Conservation (phyloP, 2,329 filamentous ascomycete genomes). For the Tetracladium maxilliforme region DNA sequence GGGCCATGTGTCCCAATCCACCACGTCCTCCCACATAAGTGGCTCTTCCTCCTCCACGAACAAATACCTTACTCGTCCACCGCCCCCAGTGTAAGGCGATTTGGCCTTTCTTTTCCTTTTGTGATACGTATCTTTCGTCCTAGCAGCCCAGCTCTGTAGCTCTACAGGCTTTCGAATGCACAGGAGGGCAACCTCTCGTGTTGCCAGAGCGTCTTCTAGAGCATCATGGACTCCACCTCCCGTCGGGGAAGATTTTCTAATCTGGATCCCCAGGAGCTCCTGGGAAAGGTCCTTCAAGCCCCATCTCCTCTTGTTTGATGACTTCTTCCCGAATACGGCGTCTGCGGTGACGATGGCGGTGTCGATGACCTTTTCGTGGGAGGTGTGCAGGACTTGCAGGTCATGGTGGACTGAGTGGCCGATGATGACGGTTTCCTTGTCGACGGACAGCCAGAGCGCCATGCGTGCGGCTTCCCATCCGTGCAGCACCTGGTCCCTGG, state of each 20-base stretch:
- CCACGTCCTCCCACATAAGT: too few relatives aligned
- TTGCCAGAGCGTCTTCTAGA: conserved; percentile 31
- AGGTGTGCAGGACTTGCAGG: conserved; percentile 24
- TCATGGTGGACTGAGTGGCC: conserved; percentile 31
- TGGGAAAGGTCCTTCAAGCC: conserved; percentile 18
- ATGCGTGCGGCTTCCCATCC: conserved; percentile 27
- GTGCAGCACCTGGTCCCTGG: conserved; percentile 14
- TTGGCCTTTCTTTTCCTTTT: too few relatives aligned
- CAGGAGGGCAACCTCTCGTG: conserved; percentile 30
- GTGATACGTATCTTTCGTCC: too few relatives aligned
- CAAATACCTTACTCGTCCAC: too few relatives aligned
- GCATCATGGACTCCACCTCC: conserved; percentile 24
- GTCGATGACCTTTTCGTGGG: conserved; percentile 27
- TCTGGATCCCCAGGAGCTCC: conserved; percentile 17
- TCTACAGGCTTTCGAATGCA: conserved; percentile 21
- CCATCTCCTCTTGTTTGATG: conserved; percentile 12
- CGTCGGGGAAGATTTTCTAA: conserved; percentile 20
- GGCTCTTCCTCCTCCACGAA: too few relatives aligned
- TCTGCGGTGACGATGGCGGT: conserved; percentile 22
- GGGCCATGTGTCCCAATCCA: too few relatives aligned
- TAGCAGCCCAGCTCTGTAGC: conserved; percentile 18
- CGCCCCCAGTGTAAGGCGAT: too few relatives aligned
- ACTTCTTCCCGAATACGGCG: conserved; percentile 12
- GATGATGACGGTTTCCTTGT: conserved; percentile 27
- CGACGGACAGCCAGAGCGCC: conserved; percentile 23